These are phyloP conservation scores for Atkinsonella hypoxylon DNA, from an alignment of 2,329 filamentous ascomycete species.

Conservation along the genomic window DNA sequence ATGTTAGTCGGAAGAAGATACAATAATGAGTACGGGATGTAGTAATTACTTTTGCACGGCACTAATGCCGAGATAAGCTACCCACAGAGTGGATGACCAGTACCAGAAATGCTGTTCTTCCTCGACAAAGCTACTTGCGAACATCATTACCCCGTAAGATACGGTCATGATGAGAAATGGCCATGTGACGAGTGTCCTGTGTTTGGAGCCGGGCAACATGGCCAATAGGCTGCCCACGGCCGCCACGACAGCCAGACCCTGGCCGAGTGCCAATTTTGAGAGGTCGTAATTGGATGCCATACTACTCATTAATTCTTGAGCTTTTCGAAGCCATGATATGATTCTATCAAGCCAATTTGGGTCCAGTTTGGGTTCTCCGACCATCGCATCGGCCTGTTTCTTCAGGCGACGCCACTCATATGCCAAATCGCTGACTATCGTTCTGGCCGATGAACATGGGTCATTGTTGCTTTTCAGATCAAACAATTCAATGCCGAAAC, in stretches of 20 bases:
- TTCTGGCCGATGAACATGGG: slow-evolving; percentile 23
- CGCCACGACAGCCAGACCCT: slow-evolving; percentile 24
- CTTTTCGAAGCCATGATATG: slow-evolving; percentile 51
- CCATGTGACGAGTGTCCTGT: slow-evolving; percentile 27
- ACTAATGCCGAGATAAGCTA: slow-evolving; percentile 39
- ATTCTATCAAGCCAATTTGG: slow-evolving; percentile 31
- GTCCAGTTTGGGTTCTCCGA: slow-evolving; percentile 16
- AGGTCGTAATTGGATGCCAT: slow-evolving; percentile 91
- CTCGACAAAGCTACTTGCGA: slow-evolving; percentile 93
- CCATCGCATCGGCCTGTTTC: slow-evolving; percentile 13
- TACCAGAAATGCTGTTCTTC: slow-evolving; percentile 99
- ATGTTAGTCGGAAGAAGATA: not conserved
- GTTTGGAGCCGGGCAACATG: slow-evolving; percentile 6
- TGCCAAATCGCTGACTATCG: slow-evolving; percentile 44
- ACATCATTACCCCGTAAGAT: slow-evolving; percentile 81
- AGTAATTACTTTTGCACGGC: slow-evolving; percentile 27
- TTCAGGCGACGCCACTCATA: slow-evolving; percentile 50
- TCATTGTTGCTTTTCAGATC: slow-evolving; percentile 19
- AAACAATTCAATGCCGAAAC: slow-evolving; percentile 45
- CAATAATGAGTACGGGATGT: not conserved
- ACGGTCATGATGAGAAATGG: slow-evolving; percentile 31
- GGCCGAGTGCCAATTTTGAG: slow-evolving; percentile 40
- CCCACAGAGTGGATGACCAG: slow-evolving; percentile 67
- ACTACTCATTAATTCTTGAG: slow-evolving; percentile 72
- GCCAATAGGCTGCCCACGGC: slow-evolving; percentile 10